Evolutionary conservation across 2,329 filamentous ascomycete species (phyloP), one percentile per base, ranked within the genome.

Genomic region (Cyphellophora attinorum): DNA sequence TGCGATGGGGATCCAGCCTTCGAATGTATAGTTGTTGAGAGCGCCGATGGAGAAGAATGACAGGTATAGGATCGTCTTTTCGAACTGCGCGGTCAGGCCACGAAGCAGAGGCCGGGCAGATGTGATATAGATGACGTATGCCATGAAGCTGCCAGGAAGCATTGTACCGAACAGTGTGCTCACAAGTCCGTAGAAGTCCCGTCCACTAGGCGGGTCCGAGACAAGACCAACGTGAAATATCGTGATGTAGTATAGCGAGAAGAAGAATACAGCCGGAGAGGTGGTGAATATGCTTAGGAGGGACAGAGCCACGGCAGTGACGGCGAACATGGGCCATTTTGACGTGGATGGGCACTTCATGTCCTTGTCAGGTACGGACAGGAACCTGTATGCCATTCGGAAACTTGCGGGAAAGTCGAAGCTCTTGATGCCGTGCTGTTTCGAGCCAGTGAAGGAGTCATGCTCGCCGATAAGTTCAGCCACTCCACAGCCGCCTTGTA

Each of bases 11-110:
- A 98, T 95, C 60, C 84, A 81, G 6, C 56, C 55, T 50, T 85
- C 82, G 51, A 98, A 85, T 0, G 91, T 96, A 59, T 95, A 93
- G 60, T 96, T 96, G 52, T 89, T 89, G 46, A 98, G 62, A 1
- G 85, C 80, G 11, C 88, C 91, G 25, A 95, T 76, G 81, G 93
- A 98, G 52, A 82, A 86, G 5, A 78, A 80, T 1, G 88, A 88
- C 1, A 98, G 67, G 81, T 86, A 96, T 17, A 96, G 68, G 3
- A 96, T 60, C 0, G 85, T 84, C 66, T 93, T 95, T 52, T 94
- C 89, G 28, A 94, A 50, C 53, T 94, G 89, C 0, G 88, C 85
- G 1, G 75, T 80, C 2, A 95, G 68, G 2, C 77, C 79, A 2
- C 58, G 60, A 16, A 94, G 70, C 1, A 82, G 77, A 29, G 83